phyloP scores from a whole-genome alignment of 2,329 filamentous ascomycete genomes.

The Botrytis medusae region DNA sequence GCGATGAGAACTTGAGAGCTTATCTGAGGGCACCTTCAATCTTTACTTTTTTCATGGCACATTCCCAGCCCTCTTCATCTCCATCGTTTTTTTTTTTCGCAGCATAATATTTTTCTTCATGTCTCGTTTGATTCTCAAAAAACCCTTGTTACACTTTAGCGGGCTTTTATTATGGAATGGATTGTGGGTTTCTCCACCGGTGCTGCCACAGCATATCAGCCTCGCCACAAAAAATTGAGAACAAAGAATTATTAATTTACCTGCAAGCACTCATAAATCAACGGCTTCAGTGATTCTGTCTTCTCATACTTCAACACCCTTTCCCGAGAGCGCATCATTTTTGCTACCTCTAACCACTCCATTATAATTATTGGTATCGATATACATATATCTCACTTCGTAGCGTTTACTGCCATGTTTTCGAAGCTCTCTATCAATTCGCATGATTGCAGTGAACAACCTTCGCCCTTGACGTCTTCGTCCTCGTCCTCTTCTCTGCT shows the following conservation, averaged over 20 bases:
- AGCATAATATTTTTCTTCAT: not conserved
- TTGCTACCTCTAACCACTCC: not conserved
- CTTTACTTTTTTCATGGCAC: not conserved
- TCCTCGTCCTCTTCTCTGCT: not conserved
- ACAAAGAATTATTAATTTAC: slow-evolving; percentile 5
- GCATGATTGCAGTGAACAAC: slow-evolving; percentile 1
- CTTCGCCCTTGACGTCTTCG: slow-evolving; percentile 9
- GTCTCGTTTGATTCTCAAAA: not conserved
- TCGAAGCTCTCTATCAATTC: slow-evolving; percentile 10
- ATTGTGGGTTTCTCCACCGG: not conserved
- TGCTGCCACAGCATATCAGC: not conserved
- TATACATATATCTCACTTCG: not conserved
- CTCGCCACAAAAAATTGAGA: not conserved
- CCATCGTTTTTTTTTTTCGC: not conserved
- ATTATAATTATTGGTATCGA: not conserved
- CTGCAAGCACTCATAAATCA: not conserved
- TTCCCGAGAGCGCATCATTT: not conserved
- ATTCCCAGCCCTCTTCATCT: not conserved
- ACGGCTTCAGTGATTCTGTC: not conserved
- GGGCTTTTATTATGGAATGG: too few species aligned
- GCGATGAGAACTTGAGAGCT: slow-evolving; percentile 44
- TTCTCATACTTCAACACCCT: not conserved
- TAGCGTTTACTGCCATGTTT: not conserved
- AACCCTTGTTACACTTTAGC: not conserved
- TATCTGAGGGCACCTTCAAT: slow-evolving; percentile 40